Evolutionary conservation across 345 rosid species (phyloP), one percentile per base, ranked within the genome.

Genomic region (Carallia brachiata): DNA sequence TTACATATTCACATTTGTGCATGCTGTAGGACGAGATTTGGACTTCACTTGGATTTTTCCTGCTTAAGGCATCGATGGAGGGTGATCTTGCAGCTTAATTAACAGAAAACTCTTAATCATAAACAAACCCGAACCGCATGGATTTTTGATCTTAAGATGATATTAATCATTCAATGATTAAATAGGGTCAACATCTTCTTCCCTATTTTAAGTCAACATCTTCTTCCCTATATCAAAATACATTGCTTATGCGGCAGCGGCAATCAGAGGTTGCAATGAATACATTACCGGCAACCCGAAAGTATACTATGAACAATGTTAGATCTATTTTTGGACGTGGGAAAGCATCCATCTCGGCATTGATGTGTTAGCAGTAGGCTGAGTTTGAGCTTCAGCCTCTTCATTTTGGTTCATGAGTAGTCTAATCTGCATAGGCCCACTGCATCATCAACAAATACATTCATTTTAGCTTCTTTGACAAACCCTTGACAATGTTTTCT

Each of bases 301-400:
- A 60, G 66, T 70, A 19, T 61, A 12, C 52, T 39, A 30, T 4
- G 40, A 40, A 44, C 50, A 44, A 13, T 13, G 50, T 44, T 44
- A 13, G 50, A 56, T 48, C 66, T 80, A 77, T 34, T 73, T 44
- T 52, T 77, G 73, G 16, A 69, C 40, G 62, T 55, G 79, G 64
- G 62, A 61, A 60, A 87, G 72, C 89, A 87, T 75, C 91, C 91
- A 87, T 0, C 75, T 67, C 2, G 89, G 89, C 56, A 87, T 75
- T 52, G 64, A 65, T 0, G 68, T 69, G 23, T 34, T 71, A 60
- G 62, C 18, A 10, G 63, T 10, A 10, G 72, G 70, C 30, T 63
- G 80, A 37, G 74, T n/a, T 47, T 66, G 77, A 65, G 66, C 62
- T 52, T 67, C 65, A 2, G 28, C 75, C 64, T 74, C 79, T 37